Evolutionary conservation across 306 rosid species (phyloP).

Genomic region (Calophaca sinica): DNA sequence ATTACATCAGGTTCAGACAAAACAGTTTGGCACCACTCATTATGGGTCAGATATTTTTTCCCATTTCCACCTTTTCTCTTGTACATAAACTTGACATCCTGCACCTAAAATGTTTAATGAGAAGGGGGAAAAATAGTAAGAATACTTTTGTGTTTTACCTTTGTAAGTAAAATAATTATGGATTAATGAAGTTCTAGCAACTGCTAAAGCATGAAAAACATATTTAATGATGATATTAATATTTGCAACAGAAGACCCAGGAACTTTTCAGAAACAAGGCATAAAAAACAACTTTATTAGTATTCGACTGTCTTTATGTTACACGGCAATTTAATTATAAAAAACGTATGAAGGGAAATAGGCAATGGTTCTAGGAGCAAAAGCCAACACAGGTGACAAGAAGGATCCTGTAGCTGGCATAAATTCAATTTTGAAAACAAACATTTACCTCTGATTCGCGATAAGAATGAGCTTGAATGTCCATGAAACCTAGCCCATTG

Average conservation of each 20-base stretch:
- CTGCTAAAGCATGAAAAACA: slow-evolving; percentile 23
- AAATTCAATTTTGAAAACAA: slow-evolving; percentile 33
- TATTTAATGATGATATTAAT: neutral
- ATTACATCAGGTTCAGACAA: slow-evolving; percentile 73
- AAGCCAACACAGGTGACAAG: slow-evolving; percentile 9
- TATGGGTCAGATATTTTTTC: slow-evolving; percentile 56
- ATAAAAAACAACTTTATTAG: slow-evolving; percentile 33
- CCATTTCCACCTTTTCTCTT: slow-evolving; percentile 85
- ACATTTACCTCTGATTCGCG: slow-evolving; percentile 58
- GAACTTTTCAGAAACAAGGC: slow-evolving; percentile 19
- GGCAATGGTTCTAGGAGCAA: slow-evolving; percentile 8
- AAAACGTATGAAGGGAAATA: neutral
- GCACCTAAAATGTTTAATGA: slow-evolving; percentile 58
- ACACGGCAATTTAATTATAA: slow-evolving; percentile 13
- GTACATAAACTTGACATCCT: slow-evolving; percentile 73
- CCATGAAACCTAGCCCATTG: slow-evolving; percentile 51
- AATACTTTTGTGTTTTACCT: slow-evolving; percentile 7
- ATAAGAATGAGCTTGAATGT: slow-evolving; percentile 60
- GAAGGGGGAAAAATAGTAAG: slow-evolving; percentile 14
- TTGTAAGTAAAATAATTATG: slow-evolving; percentile 27
- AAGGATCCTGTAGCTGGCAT: slow-evolving; percentile 26
- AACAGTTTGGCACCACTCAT: slow-evolving; percentile 86
- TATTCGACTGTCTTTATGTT: slow-evolving; percentile 15
- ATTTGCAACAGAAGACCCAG: slow-evolving; percentile 18
- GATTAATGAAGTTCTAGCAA: slow-evolving; percentile 20